These are phyloP conservation scores for Rhynchospora pubera DNA, from an alignment of 176 grass and related monocot genomes.

Conservation along the genomic window DNA sequence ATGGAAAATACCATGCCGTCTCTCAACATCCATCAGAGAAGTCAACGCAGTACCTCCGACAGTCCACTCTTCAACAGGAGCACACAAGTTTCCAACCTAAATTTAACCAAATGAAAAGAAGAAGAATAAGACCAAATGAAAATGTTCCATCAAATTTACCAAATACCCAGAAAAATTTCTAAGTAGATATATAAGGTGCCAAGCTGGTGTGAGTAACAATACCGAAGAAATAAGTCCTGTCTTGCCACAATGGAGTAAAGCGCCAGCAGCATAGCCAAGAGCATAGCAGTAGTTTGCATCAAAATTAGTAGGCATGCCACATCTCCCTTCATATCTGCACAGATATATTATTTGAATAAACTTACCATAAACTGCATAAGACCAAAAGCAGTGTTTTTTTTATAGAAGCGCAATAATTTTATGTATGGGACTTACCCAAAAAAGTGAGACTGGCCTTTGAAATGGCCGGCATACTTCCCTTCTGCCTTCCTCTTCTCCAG, in stretches of 20 bases:
- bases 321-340: conserved; percentile 94
- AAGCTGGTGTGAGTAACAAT: conserved; percentile 16
- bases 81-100: conserved; percentile 79
- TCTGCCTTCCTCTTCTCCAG: conserved; percentile 82
- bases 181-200: conserved; percentile 1
- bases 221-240: conserved; percentile 96
- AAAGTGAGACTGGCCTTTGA: conserved; percentile 96
- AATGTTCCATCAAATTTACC: not conserved
- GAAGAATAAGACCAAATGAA: not conserved
- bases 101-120: not conserved
- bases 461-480: conserved; percentile 62
- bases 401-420: not conserved
- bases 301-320: conserved; percentile 92
- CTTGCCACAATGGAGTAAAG: conserved; percentile 71
- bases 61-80: conserved; percentile 91
- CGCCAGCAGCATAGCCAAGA: conserved; percentile 75
- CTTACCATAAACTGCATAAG: not conserved
- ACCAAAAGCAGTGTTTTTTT: not conserved
- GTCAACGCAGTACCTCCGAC: conserved; percentile 97
- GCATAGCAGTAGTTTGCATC: conserved; percentile 93
- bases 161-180: not conserved
- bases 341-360: conserved; percentile 22
- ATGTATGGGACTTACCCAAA: conserved; percentile 58
- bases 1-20: conserved; percentile 75
- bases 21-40: conserved; percentile 96